Conservation (phyloP, 371 early-diverging fungal genomes). For the Caulochytrium protostelioides region DNA sequence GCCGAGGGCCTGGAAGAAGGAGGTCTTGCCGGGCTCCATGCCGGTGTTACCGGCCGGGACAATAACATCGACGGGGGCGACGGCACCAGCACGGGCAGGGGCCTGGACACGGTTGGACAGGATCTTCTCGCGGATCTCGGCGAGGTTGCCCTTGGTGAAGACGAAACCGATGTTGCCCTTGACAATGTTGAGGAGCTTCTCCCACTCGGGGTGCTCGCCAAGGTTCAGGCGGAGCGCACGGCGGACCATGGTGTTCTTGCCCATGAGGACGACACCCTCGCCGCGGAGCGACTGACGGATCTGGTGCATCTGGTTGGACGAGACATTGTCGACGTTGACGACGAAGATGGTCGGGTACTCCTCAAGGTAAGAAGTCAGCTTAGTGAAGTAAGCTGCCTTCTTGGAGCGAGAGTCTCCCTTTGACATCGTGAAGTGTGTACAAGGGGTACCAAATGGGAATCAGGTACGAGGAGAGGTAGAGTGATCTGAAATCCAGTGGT, state of each 20-base stretch:
- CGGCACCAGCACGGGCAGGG: slow-evolving; percentile 94
- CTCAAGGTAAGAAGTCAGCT: slow-evolving; percentile 21
- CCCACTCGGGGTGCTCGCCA: slow-evolving; percentile 63
- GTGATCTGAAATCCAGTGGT: too few relatives aligned
- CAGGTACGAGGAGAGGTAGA: too few relatives aligned
- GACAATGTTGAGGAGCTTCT: slow-evolving; percentile 63
- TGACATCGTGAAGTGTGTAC: slow-evolving; percentile 49
- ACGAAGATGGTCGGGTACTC: slow-evolving; percentile 77
- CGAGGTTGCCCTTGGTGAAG: slow-evolving; percentile 95
- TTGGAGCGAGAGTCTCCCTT: slow-evolving; percentile 63
- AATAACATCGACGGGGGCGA: slow-evolving; percentile 89
- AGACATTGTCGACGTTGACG: slow-evolving; percentile 98
- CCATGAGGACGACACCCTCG: slow-evolving; percentile 89
- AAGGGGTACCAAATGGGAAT: slow-evolving; percentile 21
- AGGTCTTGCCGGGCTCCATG: slow-evolving; percentile 99
- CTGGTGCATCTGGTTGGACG: slow-evolving; percentile 99
- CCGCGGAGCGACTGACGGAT: slow-evolving; percentile 87
- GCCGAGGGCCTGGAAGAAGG: slow-evolving; percentile 99
- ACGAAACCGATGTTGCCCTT: slow-evolving; percentile 97
- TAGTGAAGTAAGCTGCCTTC: slow-evolving; percentile 36
- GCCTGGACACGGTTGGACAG: slow-evolving; percentile 86
- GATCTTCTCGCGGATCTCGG: slow-evolving; percentile 80
- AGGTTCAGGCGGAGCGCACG: slow-evolving; percentile 70
- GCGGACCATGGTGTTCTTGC: slow-evolving; percentile 99
- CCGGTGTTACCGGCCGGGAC: slow-evolving; percentile 98